Conservation (phyloP, 2,329 filamentous ascomycete species). For the Fusarium beomiforme region DNA sequence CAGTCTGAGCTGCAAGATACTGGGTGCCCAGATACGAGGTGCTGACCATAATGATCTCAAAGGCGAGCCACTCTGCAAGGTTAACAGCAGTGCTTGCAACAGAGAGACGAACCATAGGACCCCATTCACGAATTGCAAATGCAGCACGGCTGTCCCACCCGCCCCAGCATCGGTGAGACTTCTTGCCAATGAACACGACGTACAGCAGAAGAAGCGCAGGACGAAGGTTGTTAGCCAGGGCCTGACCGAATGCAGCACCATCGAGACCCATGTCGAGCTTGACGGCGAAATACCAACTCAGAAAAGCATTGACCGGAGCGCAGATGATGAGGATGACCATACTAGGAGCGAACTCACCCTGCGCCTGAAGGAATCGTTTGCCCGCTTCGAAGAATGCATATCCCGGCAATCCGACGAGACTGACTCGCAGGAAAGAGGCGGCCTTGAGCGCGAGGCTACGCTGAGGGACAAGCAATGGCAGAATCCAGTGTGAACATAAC, state of each 20-base stretch:
- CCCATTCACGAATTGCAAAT: slow-evolving; percentile 53
- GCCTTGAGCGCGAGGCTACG: slow-evolving; percentile 59
- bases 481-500: slow-evolving; percentile 59
- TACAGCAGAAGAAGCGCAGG: slow-evolving; percentile 59
- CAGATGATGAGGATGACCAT: slow-evolving; percentile 59
- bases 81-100: slow-evolving; percentile 54
- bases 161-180: slow-evolving; percentile 47
- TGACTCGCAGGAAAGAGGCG: slow-evolving; percentile 58
- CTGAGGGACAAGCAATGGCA: slow-evolving; percentile 58
- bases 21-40: slow-evolving; percentile 56
- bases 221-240: slow-evolving; percentile 59
- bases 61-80: slow-evolving; percentile 56
- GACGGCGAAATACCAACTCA: slow-evolving; percentile 61
- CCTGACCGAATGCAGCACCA: slow-evolving; percentile 61
- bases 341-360: slow-evolving; percentile 63
- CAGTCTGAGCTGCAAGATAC: slow-evolving; percentile 54
- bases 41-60: slow-evolving; percentile 57
- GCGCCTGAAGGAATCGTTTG: slow-evolving; percentile 65
- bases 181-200: slow-evolving; percentile 53
- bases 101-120: slow-evolving; percentile 52
- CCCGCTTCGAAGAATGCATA: slow-evolving; percentile 65
- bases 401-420: slow-evolving; percentile 61
- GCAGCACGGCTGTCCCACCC: slow-evolving; percentile 51
- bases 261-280: slow-evolving; percentile 57
- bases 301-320: slow-evolving; percentile 57